phyloP scores from a whole-genome alignment of 2,329 filamentous ascomycete genomes.

The Ophiobolus disseminans region DNA sequence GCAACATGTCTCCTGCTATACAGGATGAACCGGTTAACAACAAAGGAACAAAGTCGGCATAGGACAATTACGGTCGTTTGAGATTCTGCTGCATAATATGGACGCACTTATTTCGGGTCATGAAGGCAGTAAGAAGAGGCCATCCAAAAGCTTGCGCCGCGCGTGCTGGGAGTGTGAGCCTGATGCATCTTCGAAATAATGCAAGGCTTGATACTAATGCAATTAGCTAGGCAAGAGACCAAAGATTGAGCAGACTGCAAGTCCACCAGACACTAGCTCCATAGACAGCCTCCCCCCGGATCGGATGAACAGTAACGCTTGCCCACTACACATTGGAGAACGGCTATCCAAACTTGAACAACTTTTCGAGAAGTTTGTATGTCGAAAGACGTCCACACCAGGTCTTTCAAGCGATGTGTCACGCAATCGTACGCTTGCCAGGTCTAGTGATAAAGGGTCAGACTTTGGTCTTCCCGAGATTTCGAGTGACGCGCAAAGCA shows the following conservation, averaged over 20 bases:
- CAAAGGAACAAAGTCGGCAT: slow-evolving; percentile 3
- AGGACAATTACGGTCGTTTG: not conserved
- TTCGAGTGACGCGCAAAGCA: slow-evolving; percentile 32
- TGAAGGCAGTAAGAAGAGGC: slow-evolving; percentile 31
- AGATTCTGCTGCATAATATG: slow-evolving; percentile 26
- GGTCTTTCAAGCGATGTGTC: slow-evolving; percentile 15
- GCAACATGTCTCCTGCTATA: slow-evolving; percentile 29
- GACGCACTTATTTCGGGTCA: slow-evolving; percentile 19
- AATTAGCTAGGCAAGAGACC: slow-evolving; percentile 39
- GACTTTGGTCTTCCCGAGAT: slow-evolving; percentile 27
- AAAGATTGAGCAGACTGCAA: slow-evolving; percentile 26
- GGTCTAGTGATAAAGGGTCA: slow-evolving; percentile 28
- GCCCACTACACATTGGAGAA: slow-evolving; percentile 41
- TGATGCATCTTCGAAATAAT: not conserved
- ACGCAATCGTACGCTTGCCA: slow-evolving; percentile 28
- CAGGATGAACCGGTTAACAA: slow-evolving; percentile 22
- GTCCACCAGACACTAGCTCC: slow-evolving; percentile 21
- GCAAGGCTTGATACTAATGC: slow-evolving; percentile 17
- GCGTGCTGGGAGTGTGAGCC: slow-evolving; percentile 48
- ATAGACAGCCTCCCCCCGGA: slow-evolving; percentile 22
- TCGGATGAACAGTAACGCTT: slow-evolving; percentile 24
- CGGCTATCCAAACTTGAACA: slow-evolving; percentile 44
- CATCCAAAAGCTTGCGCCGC: slow-evolving; percentile 35
- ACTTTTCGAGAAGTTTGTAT: slow-evolving; percentile 46
- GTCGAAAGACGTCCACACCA: slow-evolving; percentile 33